Evolutionary conservation across 1,139 yeast genomes (phyloP).

Genomic region (Meyerozyma elateridarum): DNA sequence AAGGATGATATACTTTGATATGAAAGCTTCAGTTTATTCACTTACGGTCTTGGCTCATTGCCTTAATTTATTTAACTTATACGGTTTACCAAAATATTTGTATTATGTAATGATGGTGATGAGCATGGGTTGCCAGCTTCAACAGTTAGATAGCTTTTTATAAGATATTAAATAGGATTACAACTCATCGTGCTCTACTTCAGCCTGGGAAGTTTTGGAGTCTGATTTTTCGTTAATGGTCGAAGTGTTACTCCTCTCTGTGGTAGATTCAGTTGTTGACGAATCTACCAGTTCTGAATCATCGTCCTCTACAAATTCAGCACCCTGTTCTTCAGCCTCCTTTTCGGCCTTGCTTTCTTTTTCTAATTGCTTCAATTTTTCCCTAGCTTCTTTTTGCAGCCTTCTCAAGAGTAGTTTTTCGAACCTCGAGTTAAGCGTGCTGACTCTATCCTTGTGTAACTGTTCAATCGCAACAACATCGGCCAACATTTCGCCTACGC

Average conservation of each 20-base stretch:
- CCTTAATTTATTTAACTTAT: too few relatives aligned
- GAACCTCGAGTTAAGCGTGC: conserved; percentile 30
- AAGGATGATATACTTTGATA: too few relatives aligned
- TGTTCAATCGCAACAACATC: conserved; percentile 30
- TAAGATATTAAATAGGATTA: conserved; percentile 5
- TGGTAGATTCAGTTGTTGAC: too few relatives aligned
- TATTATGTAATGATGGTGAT: not conserved
- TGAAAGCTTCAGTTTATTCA: too few relatives aligned
- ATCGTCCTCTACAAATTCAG: conserved; percentile 13
- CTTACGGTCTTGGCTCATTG: conserved; percentile 4
- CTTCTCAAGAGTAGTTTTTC: conserved; percentile 32
- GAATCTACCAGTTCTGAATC: too few relatives aligned
- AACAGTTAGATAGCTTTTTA: conserved; percentile 1
- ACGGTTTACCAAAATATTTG: too few relatives aligned
- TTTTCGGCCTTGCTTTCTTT: conserved; percentile 18
- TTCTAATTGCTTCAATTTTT: conserved; percentile 25
- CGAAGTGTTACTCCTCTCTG: too few relatives aligned
- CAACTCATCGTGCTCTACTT: conserved; percentile 11
- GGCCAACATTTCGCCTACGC: conserved; percentile 30
- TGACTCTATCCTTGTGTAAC: conserved; percentile 38
- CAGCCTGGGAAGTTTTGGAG: conserved; percentile 4
- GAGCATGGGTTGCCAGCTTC: too few relatives aligned
- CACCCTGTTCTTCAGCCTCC: conserved; percentile 15
- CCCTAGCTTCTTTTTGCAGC: conserved; percentile 32
- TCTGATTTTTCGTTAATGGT: too few relatives aligned